Conservation (phyloP, 371 early-diverging fungal species). For the Nematocida ironsii region DNA sequence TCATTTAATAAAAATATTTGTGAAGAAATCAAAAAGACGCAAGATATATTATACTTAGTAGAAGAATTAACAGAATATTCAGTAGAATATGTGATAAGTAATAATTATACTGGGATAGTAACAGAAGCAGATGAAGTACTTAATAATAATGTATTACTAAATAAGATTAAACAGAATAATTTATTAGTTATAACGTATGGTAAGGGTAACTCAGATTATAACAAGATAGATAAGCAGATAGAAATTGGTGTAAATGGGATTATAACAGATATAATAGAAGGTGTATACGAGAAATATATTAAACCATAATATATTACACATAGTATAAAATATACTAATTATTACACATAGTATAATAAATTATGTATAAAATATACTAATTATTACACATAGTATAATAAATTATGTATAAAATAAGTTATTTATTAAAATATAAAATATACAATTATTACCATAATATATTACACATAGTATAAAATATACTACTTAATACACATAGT, state of each 20-base stretch:
- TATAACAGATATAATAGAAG: constrained; percentile 31
- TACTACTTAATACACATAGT: no score
- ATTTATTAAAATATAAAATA: no score
- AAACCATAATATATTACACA: neutral
- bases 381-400: no score
- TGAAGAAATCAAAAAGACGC: neutral
- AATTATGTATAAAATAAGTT: no score
- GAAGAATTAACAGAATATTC: constrained; percentile 34
- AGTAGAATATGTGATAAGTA: neutral
- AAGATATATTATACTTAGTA: constrained; percentile 9
- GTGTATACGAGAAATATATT: neutral
- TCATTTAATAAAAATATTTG: constrained; percentile 39
- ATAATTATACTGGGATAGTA: constrained; percentile 15
- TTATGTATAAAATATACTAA: no score
- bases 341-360: no score
- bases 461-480: no score
- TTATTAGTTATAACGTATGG: constrained; percentile 40
- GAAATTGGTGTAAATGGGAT: constrained; percentile 26
- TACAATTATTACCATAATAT: no score
- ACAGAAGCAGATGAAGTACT: constrained; percentile 38
- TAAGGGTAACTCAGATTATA: neutral
- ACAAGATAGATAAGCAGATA: constrained; percentile 5
- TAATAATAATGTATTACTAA: constrained; percentile 3
- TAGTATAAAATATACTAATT: no score
- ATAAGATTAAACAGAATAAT: neutral